These are phyloP conservation scores for Starmerella sirachaensis DNA, from an alignment of 805 yeast genomes.

Conservation along the genomic window DNA sequence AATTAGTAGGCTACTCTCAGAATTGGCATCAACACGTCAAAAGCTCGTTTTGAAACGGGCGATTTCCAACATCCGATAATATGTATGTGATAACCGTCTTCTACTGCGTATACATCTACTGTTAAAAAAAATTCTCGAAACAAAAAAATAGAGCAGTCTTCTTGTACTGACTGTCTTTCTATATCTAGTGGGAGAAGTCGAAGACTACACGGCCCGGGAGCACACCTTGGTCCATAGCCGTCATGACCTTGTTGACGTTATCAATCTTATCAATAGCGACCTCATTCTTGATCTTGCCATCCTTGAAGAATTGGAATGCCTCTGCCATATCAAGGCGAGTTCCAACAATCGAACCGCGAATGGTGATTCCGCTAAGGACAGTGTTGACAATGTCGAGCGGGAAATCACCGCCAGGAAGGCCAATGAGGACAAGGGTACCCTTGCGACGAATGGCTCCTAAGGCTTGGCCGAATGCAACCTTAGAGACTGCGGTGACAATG, in stretches of 20 bases:
- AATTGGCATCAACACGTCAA: too few species aligned
- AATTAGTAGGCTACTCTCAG: too few species aligned
- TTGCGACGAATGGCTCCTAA: conserved; percentile 48
- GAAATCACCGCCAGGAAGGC: conserved; percentile 71
- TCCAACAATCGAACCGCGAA: conserved; percentile 78
- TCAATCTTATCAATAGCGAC: conserved; percentile 45
- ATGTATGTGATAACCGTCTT: too few species aligned
- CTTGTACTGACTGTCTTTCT: not conserved
- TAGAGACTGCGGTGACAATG: conserved; percentile 64
- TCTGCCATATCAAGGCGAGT: conserved; percentile 79
- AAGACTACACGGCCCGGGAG: conserved; percentile 82
- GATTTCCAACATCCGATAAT: too few species aligned
- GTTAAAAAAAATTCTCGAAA: too few species aligned
- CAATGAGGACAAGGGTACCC: conserved; percentile 63
- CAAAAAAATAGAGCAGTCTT: too few species aligned
- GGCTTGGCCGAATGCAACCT: conserved; percentile 51
- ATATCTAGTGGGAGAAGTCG: conserved; percentile 58
- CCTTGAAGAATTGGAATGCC: conserved; percentile 60
- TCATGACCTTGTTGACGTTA: conserved; percentile 63
- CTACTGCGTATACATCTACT: too few species aligned
- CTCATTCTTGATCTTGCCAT: conserved; percentile 63
- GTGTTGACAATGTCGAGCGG: conserved; percentile 58
- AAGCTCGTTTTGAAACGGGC: too few species aligned
- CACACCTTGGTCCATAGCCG: conserved; percentile 71
- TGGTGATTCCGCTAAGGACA: conserved; percentile 59